Base-by-base conservation (phyloP, 495 filamentous ascomycete genomes). In the Penicillium psychrofluorescens region DNA sequence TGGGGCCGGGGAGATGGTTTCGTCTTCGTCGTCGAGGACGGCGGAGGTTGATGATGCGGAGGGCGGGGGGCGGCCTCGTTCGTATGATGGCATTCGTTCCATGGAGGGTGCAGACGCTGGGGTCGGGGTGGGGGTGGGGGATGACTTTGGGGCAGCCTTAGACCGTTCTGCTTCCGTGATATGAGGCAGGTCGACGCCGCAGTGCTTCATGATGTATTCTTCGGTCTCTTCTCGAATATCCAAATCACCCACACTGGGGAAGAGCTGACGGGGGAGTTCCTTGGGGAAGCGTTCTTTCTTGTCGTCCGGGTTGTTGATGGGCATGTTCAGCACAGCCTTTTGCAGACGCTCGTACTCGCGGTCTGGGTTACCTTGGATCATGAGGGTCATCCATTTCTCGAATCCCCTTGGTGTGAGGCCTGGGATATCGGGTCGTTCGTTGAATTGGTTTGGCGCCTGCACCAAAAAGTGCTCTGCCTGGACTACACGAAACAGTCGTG, bases 391-490 rank as follows among this genome's bases (percentile, higher is more conserved):
- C 81, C 86, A 95, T 42, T 66, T 66, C 46, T 84, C 75, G 59
- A 95, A 97, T 4, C 91, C 91, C 28, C 71, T 54, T 2, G 86
- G 84, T 1, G 90, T 95, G 11, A 96, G 70, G 11, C 77, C 84
- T 2, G 90, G 90, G 29, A 88, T 74, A 36, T 76, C 75, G 4
- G 90, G 88, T 42, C 72, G 63, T 38, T 78, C 71, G 10, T 71
- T 68, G 11, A 74, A 52, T 29, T 75, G 68, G 15, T 72, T 64
- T 48, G 89, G 90, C 1, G 94, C 76, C 10, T 89, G 90, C 1
- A 95, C 76, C 10, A 95, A 75, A 62, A 90, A 85, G 55, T 95
- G 88, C 51, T 91, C 76, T 50, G 84, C 90, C 14, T 76, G 75
- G 10, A 95, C 70, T 32, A 85, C 84, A 37, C 81, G 76, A 58